Percentiles rank a stretch among this genome's conserved stretches.
These are phyloP conservation scores for Pochonia chlamydosporia DNA, from an alignment of 2,329 filamentous ascomycete species.

Conservation along the genomic window DNA sequence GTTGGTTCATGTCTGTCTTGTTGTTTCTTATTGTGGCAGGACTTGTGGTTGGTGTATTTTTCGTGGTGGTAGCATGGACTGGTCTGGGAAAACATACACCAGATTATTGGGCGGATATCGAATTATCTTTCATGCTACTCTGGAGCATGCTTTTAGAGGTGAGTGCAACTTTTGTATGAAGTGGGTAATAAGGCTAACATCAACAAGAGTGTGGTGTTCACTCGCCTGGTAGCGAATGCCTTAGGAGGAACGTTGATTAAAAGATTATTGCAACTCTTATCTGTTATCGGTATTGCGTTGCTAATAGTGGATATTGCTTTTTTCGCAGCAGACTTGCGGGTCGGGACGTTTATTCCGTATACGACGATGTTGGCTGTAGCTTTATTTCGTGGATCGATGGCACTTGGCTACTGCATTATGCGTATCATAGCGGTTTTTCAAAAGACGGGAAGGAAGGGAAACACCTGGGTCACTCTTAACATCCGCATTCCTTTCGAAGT, in stretches of 20 bases:
- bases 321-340: not conserved
- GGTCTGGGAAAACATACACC: not conserved
- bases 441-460: not conserved
- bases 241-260: not conserved
- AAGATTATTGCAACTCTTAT: not conserved
- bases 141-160: not conserved
- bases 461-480: not conserved
- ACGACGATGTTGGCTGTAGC: not conserved
- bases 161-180: not conserved
- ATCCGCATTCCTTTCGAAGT: not conserved
- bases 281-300: not conserved
- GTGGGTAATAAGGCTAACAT: not conserved
- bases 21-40: not conserved
- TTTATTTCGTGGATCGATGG: not conserved
- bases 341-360: constrained; percentile 13
- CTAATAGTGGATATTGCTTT: no score
- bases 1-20: not conserved
- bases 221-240: not conserved
- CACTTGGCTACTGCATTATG: not conserved
- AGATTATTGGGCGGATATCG: not conserved
- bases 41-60: not conserved
- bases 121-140: not conserved
- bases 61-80: not conserved
- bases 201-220: not conserved
- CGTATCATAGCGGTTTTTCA: not conserved